Percentiles rank a stretch among this genome's conserved stretches.
Conservation (phyloP, 345 rosid species). For the Boechera stricta region DNA sequence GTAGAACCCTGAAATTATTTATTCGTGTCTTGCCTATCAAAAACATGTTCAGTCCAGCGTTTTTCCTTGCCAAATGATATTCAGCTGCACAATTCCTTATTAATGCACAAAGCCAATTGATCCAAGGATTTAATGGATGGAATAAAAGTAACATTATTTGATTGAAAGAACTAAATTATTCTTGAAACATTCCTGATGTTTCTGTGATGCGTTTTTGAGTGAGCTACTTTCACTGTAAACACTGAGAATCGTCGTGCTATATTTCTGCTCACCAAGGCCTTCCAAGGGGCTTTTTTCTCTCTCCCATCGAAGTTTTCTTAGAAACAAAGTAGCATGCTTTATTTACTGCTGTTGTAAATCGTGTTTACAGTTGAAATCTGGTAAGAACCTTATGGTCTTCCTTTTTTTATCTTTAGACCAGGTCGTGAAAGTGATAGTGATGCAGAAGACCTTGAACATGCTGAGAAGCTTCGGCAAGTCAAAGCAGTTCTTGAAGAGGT, state of each 20-base stretch:
- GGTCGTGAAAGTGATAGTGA: constrained; percentile 99
- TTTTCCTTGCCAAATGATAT: background rate
- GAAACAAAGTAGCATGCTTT: constrained; percentile 2
- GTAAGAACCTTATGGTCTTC: constrained; percentile 22
- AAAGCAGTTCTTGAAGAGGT: constrained; percentile 99
- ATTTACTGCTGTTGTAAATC: background rate
- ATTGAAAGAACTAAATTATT: background rate
- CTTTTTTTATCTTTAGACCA: constrained; percentile 46
- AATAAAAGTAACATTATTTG: background rate
- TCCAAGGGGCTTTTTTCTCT: constrained; percentile 1
- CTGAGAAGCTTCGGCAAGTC: constrained; percentile 99
- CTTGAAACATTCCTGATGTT: constrained; percentile 5
- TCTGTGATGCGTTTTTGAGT: background rate
- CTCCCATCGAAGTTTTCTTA: background rate
- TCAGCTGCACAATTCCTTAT: constrained; percentile 14
- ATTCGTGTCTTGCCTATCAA: constrained; percentile 12
- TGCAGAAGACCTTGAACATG: constrained; percentile 98
- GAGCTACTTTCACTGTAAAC: background rate
- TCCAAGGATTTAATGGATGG: background rate
- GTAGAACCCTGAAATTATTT: constrained; percentile 47
- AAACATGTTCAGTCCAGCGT: background rate
- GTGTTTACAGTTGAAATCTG: constrained; percentile 10
- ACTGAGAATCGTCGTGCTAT: constrained; percentile 8
- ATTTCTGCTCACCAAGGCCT: constrained; percentile 13
- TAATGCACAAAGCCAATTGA: constrained; percentile 3